Evolutionary conservation across 2,329 filamentous ascomycete species (phyloP).

Genomic region (Fusarium succisae): DNA sequence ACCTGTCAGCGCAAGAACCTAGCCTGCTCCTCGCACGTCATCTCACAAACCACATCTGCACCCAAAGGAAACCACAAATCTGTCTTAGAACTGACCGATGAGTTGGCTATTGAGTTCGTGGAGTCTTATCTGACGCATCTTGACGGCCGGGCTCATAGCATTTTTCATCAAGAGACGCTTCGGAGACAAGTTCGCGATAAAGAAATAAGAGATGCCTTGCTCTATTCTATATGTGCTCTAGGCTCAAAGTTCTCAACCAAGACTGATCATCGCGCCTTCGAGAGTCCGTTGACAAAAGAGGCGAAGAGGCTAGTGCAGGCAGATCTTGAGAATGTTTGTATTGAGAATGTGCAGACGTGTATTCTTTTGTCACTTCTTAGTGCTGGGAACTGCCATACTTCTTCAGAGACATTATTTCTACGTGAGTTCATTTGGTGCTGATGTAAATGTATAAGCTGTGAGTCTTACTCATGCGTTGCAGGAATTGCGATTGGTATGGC

Average conservation of each 20-base stretch:
- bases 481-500: slow-evolving; percentile 7
- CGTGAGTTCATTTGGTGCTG: neutral
- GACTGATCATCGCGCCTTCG: neutral
- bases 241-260: neutral
- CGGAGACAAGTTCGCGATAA: neutral
- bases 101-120: neutral
- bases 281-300: neutral
- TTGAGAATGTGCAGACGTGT: slow-evolving; percentile 2
- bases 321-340: slow-evolving; percentile 9
- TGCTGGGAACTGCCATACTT: neutral
- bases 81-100: neutral
- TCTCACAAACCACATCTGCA: neutral
- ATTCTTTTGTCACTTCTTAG: neutral
- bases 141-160: neutral
- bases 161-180: neutral
- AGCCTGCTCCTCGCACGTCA: neutral
- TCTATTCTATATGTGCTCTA: neutral
- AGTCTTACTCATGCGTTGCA: neutral
- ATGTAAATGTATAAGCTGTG: neutral
- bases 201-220: neutral
- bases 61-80: neutral
- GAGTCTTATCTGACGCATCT: neutral
- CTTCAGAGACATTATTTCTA: neutral
- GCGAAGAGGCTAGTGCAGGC: neutral
- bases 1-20: neutral